Evolutionary conservation across 2,329 filamentous ascomycete genomes (phyloP), one percentile per base, ranked within the genome.

Genomic region (Amauroascus niger): DNA sequence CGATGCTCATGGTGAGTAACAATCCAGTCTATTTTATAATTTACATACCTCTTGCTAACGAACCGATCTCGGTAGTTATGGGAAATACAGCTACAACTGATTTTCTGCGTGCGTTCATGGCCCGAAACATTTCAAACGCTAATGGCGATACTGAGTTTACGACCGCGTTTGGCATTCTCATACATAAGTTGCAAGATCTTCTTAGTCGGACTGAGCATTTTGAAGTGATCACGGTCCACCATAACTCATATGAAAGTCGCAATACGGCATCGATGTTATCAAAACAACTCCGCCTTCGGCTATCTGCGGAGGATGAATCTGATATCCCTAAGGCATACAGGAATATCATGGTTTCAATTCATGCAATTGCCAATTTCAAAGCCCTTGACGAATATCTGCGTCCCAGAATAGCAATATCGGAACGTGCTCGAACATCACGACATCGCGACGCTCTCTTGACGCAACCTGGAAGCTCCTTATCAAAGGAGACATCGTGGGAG

Each of bases 351-450:
- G 93, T 98, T 0, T 95, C 89, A 0, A 98, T 98, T 54, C 93
- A 98, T 67, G 93, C 93, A 14, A 97, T 98, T 64, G 91, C 93
- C 1, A 97, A 90, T 0, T 97, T 98, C 75, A 97, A 96, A 68
- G 87, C 91, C 0, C 74, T 98, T 22, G 93, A 97, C 65, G 93
- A 98, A 66, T 98, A 97, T 67, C 77, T 98, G 41, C 84, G 93
- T 35, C 93, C 93, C 6, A 81, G 91, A 57, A 95, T 98, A 55
- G 88, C 78, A 62, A 68, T 93, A 13, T 82, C 86, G 2, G 89
- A 95, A 58, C 81, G 87, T 18, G 81, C 86, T 11, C 78, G 83
- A 41, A 75, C 74, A 8, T 76, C 79, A 28, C 79, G 84, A 58
- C 72, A 71, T 58, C 74, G 72, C 66, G 84, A 74, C 51, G 81